Percentiles rank a stretch among this genome's conserved stretches.
Conservation (phyloP, 2,329 filamentous ascomycete genomes). For the Colletotrichum somersetense region DNA sequence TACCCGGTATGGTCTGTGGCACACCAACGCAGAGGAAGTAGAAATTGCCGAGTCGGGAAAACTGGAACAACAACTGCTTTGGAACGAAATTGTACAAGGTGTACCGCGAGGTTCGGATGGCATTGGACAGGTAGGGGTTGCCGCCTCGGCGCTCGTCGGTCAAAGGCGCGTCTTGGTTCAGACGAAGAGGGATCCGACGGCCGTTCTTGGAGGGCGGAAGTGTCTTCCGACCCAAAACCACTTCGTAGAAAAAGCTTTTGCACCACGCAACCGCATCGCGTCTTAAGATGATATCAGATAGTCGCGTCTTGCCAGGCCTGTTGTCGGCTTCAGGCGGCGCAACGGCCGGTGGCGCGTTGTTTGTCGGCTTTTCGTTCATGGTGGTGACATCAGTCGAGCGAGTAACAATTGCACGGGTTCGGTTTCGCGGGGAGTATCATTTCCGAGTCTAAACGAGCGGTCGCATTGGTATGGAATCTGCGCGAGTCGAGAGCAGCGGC, state of each 20-base stretch:
- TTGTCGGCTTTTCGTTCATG: conserved; percentile 25
- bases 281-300: background rate
- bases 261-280: conserved; percentile 33
- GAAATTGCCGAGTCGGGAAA: conserved; percentile 88
- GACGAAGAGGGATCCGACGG: conserved; percentile 59
- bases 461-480: conserved; percentile 12
- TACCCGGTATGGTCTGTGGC: conserved; percentile 81
- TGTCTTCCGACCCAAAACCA: conserved; percentile 73
- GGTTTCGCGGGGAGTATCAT: conserved; percentile 9
- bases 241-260: conserved; percentile 57
- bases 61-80: conserved; percentile 87
- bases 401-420: conserved; percentile 13
- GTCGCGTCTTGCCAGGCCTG: background rate
- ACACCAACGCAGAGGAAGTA: conserved; percentile 88
- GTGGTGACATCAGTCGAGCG: conserved; percentile 12
- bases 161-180: conserved; percentile 56
- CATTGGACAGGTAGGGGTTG: conserved; percentile 66
- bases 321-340: conserved; percentile 4
- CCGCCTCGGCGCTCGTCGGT: conserved; percentile 63
- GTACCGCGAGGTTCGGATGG: conserved; percentile 86
- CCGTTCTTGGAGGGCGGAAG: conserved; percentile 81
- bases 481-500: conserved; percentile 5
- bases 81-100: conserved; percentile 87
- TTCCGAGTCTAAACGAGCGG: conserved; percentile 6
- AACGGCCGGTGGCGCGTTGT: background rate